These are phyloP conservation scores for Aspergillus quadrilineatus DNA, from an alignment of 2,329 filamentous ascomycete genomes.

Conservation along the genomic window DNA sequence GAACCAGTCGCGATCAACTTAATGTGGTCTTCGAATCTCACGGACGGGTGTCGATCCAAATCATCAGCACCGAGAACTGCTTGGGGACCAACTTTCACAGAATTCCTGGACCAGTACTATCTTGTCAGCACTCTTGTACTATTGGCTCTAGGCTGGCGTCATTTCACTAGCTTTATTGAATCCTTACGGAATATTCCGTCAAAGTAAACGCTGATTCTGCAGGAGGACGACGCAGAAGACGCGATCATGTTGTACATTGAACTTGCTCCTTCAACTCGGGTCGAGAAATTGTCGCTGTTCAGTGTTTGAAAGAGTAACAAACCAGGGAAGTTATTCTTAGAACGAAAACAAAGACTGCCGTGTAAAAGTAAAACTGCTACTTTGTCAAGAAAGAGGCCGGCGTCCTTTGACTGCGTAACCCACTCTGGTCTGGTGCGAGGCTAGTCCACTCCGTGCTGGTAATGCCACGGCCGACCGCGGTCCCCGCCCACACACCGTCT, in stretches of 20 bases:
- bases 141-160: slow-evolving; percentile 10
- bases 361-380: not conserved
- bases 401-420: slow-evolving; percentile 1
- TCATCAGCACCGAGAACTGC: not conserved
- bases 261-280: not conserved
- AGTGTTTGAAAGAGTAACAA: not conserved
- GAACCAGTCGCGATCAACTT: not conserved
- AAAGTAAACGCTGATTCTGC: not conserved
- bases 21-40: not conserved
- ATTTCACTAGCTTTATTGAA: slow-evolving; percentile 2
- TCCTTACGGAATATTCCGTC: not conserved
- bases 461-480: slow-evolving; percentile 5
- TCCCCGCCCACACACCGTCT: not conserved
- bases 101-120: not conserved
- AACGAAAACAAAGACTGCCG: slow-evolving; percentile 5
- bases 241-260: slow-evolving; percentile 1
- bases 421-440: not conserved
- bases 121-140: slow-evolving; percentile 1
- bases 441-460: not conserved
- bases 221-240: not conserved
- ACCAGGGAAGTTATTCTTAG: slow-evolving; percentile 6
- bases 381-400: not conserved
- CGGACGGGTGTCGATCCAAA: slow-evolving; percentile 9
- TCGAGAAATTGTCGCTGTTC: not conserved
- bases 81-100: not conserved